phyloP scores from a whole-genome alignment of 1,284 basidiomycete species.

The Schizophyllum commune region DNA sequence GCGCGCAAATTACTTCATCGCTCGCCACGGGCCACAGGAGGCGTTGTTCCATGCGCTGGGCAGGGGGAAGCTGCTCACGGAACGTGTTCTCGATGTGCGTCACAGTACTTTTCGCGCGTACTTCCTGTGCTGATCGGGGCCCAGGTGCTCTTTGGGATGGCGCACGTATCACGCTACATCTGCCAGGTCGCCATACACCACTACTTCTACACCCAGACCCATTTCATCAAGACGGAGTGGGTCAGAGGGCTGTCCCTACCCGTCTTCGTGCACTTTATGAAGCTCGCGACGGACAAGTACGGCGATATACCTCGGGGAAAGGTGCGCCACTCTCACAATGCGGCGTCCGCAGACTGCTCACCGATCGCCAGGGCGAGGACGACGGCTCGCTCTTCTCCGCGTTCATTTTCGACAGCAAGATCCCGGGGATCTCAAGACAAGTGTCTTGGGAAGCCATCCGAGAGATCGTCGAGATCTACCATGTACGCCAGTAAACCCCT shows the following conservation, averaged over 20 bases:
- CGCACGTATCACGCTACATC: constrained; percentile 68
- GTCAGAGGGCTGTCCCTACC: constrained; percentile 52
- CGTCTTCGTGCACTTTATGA: constrained; percentile 56
- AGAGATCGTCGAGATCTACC: constrained; percentile 60
- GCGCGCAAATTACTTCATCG: constrained; percentile 66
- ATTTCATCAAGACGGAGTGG: constrained; percentile 68
- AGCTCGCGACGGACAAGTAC: constrained; percentile 46
- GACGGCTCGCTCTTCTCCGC: constrained; percentile 57
- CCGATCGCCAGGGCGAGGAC: constrained; percentile 43
- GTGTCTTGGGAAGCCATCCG: constrained; percentile 55
- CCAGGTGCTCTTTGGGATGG: constrained; percentile 45
- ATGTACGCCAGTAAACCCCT: constrained; percentile 32
- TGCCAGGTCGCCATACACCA: constrained; percentile 70
- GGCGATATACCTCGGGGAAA: constrained; percentile 61
- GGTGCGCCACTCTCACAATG: constrained; percentile 20
- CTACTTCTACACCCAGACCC: constrained; percentile 60
- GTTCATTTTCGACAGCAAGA: constrained; percentile 61
- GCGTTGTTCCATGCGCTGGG: constrained; percentile 66
- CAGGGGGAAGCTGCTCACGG: constrained; percentile 54
- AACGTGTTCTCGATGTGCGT: constrained; percentile 64
- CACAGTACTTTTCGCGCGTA: constrained; percentile 13
- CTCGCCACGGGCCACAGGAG: constrained; percentile 58
- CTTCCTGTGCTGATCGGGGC: background rate
- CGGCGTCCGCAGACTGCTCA: background rate
- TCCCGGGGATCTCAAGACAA: constrained; percentile 43